Evolutionary conservation across 345 rosid genomes (phyloP).

Genomic region (Jatropha curcas): DNA sequence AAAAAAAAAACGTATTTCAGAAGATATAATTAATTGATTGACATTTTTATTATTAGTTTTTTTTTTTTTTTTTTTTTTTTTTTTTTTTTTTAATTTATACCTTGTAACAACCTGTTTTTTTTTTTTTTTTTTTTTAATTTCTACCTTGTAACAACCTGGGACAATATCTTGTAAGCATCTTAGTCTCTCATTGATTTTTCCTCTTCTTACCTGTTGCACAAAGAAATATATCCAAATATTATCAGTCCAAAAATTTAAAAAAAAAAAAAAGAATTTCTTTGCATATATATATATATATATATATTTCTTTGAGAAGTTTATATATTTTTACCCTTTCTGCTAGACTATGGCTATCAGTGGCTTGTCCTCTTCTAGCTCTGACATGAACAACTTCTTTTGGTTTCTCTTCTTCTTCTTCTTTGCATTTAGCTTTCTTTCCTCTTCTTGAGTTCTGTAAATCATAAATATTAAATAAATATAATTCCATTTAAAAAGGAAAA

Average conservation of each 20-base stretch:
- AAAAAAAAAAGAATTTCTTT: too few relatives aligned
- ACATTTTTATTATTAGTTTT: too few relatives aligned
- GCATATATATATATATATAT: too few relatives aligned
- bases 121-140: too few relatives aligned
- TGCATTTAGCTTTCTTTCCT: slow-evolving; percentile 50
- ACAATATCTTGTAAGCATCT: slow-evolving; percentile 64
- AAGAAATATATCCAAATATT: background rate
- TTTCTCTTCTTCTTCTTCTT: slow-evolving; percentile 39
- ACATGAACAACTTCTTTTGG: slow-evolving; percentile 80
- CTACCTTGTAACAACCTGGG: slow-evolving; percentile 74
- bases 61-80: too few relatives aligned
- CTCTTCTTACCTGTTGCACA: slow-evolving; percentile 54
- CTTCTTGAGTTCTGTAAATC: slow-evolving; percentile 38
- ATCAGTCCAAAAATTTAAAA: background rate
- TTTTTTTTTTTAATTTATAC: slow-evolving; percentile 20
- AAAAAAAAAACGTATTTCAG: too few relatives aligned
- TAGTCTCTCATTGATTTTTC: slow-evolving; percentile 62
- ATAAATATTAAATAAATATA: background rate
- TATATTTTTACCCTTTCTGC: slow-evolving; percentile 90
- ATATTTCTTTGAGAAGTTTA: background rate
- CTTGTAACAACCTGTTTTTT: background rate
- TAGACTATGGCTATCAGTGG: slow-evolving; percentile 91
- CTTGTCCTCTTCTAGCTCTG: slow-evolving; percentile 95
- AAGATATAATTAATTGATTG: background rate
- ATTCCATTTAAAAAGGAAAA: background rate